Evolutionary conservation across 2,329 filamentous ascomycete species (phyloP).

Genomic region (Diplodia intermedia): DNA sequence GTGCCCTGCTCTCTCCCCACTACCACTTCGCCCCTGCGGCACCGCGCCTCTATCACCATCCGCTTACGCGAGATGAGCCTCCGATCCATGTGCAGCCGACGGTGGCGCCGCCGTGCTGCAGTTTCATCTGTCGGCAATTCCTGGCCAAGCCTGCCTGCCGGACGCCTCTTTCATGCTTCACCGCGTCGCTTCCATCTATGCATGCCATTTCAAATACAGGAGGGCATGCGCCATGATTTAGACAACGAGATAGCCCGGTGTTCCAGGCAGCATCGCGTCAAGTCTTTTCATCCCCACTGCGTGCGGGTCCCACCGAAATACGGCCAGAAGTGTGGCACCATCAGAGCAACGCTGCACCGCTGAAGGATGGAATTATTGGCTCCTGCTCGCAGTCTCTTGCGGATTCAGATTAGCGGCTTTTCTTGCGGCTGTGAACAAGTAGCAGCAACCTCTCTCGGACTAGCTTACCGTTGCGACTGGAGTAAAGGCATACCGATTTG

Average conservation of each 20-base stretch:
- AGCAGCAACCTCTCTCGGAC: too few species aligned
- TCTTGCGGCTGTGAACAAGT: too few species aligned
- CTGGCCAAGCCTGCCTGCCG: background rate
- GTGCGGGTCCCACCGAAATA: background rate
- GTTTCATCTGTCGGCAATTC: background rate
- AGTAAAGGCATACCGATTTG: too few species aligned
- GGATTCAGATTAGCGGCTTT: too few species aligned
- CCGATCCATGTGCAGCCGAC: background rate
- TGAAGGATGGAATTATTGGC: background rate
- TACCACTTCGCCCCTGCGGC: constrained; percentile 17
- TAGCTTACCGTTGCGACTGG: too few species aligned
- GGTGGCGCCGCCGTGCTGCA: background rate
- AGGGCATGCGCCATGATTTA: background rate
- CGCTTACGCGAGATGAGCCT: constrained; percentile 15
- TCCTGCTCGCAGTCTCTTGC: too few species aligned
- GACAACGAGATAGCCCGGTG: background rate
- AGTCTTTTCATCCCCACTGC: background rate
- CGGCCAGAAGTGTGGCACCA: background rate
- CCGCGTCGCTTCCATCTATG: background rate
- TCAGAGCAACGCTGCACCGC: background rate
- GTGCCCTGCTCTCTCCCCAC: constrained; percentile 8
- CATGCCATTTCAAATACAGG: background rate
- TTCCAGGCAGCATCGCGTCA: background rate
- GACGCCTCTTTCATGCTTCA: background rate
- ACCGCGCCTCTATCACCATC: background rate